Evolutionary conservation across 768 basidiomycete genomes (phyloP), one percentile per base, ranked within the genome.

Genomic region (Russula virescens): DNA sequence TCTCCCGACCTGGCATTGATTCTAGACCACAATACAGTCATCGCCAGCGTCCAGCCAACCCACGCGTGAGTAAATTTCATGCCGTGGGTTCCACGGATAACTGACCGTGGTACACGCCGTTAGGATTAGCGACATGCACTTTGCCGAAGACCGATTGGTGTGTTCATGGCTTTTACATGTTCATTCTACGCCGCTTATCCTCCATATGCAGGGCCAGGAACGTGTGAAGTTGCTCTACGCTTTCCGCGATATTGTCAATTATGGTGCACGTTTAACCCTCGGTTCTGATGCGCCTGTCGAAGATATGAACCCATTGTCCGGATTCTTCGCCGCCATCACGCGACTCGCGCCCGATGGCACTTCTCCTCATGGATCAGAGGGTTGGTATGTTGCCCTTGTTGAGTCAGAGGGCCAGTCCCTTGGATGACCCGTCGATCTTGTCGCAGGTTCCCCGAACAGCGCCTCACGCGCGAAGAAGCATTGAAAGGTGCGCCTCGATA

Each of bases 221-320:
- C 83, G 95, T 48, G 84, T 96, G 52, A 90, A 89, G 70, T 81
- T 83, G 10, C 80, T 95, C 5, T 97, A 97, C 69, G 92, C 94
- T 0, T 97, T 95, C 80, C 84, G 86, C 21, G 83, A 86, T 48
- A 77, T 89, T 31, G 70, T 88, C 38, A 80, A 86, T 68, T 80
- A 79, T 60, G 84, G 85, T 52, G 84, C 84, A 58, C 75, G 82
- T 60, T 84, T 94, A 58, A 83, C 89, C 2, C 74, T 96, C 25
- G 94, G 95, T 16, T 91, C 91, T 4, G 94, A 96, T 74, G 91
- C 89, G 66, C 94, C 94, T 0, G 91, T 98, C 35, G 95, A 95
- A 69, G 80, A 81, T 42, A 80, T 93, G 73, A 91, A 94, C 70
- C 94, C 94, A 14, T 78, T 97, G 43, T 76, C 82, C 59, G 87